Percentiles rank a stretch among this genome's conserved stretches.
phyloP scores from a whole-genome alignment of 305 asterid genomes.

The Fraxinus greggii region DNA sequence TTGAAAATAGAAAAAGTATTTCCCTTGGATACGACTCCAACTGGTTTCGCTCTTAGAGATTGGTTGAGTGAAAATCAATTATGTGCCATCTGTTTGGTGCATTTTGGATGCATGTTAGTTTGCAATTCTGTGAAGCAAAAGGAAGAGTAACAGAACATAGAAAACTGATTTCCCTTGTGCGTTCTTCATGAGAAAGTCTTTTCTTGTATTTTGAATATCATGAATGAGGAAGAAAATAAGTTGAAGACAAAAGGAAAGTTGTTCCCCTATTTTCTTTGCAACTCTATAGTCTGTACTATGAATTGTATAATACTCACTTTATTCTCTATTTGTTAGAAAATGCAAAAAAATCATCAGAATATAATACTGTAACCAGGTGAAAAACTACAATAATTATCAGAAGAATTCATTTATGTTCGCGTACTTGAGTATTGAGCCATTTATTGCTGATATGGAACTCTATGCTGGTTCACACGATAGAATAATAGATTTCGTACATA shows the following conservation, averaged over 20 bases:
- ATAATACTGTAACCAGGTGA: background rate
- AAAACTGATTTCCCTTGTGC: background rate
- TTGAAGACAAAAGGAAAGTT: background rate
- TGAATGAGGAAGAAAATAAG: background rate
- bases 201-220: background rate
- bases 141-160: background rate
- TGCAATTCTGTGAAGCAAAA: background rate
- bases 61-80: conserved; percentile 9
- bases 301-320: background rate
- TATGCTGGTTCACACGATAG: background rate
- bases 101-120: conserved; percentile 20
- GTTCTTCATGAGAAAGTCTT: background rate
- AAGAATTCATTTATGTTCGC: background rate
- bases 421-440: background rate
- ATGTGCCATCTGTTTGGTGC: conserved; percentile 11
- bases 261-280: background rate
- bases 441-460: background rate
- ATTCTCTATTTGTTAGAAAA: background rate
- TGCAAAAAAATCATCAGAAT: background rate
- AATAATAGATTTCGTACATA: background rate
- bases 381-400: background rate
- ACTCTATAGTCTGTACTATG: background rate
- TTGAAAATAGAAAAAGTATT: background rate
- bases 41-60: background rate
- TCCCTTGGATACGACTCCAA: background rate